phyloP scores from a whole-genome alignment of 345 rosid species.

The Arabidopsis suecica region DNA sequence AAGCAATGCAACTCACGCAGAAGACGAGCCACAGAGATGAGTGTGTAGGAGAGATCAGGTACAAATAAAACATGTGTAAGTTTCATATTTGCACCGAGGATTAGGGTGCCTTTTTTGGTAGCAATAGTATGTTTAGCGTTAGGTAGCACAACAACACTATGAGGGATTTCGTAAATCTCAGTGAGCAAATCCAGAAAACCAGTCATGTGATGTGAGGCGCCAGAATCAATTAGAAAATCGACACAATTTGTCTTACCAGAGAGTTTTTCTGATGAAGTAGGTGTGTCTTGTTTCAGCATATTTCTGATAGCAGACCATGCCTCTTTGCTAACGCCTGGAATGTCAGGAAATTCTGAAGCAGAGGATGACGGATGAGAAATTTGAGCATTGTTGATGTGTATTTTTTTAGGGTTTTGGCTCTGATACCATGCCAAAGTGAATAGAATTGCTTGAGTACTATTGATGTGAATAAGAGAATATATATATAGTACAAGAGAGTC shows the following conservation, averaged over 20 bases:
- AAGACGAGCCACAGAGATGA: neutral
- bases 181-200: no score
- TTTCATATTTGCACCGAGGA: no score
- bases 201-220: neutral
- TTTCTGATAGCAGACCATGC: neutral
- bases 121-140: neutral
- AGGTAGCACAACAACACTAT: neutral
- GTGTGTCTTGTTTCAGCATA: accelerated
- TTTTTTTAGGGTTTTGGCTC: no score
- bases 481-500: no score
- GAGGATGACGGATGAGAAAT: no score
- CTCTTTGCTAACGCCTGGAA: neutral
- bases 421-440: no score
- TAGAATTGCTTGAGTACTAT: no score
- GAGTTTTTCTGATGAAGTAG: neutral
- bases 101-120: neutral
- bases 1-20: neutral
- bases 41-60: neutral
- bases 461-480: no score
- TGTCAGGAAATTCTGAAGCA: accelerated
- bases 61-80: neutral
- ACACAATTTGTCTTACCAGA: neutral
- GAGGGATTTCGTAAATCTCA: neutral
- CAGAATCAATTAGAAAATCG: neutral
- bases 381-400: neutral